These are phyloP conservation scores for Aspergillus wentii DNA, from an alignment of 495 filamentous ascomycete species.

Conservation along the genomic window DNA sequence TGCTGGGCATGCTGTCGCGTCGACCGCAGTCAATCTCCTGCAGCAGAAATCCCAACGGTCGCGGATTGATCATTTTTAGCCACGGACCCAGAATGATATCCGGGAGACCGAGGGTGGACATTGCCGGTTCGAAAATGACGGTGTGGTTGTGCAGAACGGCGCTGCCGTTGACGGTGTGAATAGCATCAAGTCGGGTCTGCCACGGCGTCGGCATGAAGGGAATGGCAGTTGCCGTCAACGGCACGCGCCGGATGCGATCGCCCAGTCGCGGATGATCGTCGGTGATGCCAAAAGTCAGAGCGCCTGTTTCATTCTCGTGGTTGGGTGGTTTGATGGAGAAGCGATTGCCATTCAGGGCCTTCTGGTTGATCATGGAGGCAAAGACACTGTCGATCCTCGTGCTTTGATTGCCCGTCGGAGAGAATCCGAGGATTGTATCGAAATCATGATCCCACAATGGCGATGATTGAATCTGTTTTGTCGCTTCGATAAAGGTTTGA, in stretches of 20 bases:
- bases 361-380: constrained; percentile 1
- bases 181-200: constrained; percentile 1
- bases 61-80: no score
- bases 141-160: constrained; percentile 1
- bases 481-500: background rate
- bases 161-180: background rate
- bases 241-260: background rate
- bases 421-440: background rate
- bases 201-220: background rate
- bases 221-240: background rate
- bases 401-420: background rate
- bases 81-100: background rate
- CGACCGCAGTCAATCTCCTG: constrained; percentile 2
- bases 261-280: background rate
- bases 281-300: constrained; percentile 1
- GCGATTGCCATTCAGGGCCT: constrained; percentile 1
- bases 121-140: background rate
- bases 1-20: constrained; percentile 1
- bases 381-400: background rate
- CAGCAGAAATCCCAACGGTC: no score
- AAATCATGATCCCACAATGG: background rate
- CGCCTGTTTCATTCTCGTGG: background rate
- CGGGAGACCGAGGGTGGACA: background rate
- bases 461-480: background rate
- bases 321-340: constrained; percentile 3